Evolutionary conservation across 352 stramenopile species (phyloP), one percentile per base, ranked within the genome.

Genomic region (Pythium periplocum): DNA sequence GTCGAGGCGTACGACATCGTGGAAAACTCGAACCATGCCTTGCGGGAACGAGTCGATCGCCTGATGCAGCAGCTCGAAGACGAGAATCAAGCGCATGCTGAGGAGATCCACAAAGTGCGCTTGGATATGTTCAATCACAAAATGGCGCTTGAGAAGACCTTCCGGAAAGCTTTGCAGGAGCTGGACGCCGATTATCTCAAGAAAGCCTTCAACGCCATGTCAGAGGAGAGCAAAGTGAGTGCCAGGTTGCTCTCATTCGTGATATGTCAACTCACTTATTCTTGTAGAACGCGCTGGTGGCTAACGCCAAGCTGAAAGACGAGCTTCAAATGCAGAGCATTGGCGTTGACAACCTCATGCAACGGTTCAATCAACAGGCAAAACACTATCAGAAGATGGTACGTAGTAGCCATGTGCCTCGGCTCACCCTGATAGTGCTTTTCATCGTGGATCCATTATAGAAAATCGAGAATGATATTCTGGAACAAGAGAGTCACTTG

Each of bases 121-220:
- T 65, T 90, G 39, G 80, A 90, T 55, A 87, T 88, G 78, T 90
- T 90, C 56, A 90, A 90, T 51, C 80, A 89, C 71, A 90, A 89
- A 51, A 89, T 90, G 78, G 78, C 78, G 37, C 66, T 90, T 32
- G 80, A 90, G 59, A 87, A 90, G 73, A 88, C 80, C 1, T 90
- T 90, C 50, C 68, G 80, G 7, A 90, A 87, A 59, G 67, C 78
- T 1, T 65, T 90, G 7, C 80, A 88, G 55, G 80, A 90, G 59
- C 64, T 89, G 6, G 80, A 89, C 48, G 78, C 75, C 37, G 74
- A 90, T 36, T 89, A 90, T 40, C 69, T 90, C 26, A 86, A 90
- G 69, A 87, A 87, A 42, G 80, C 80, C 10, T 90, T 88, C 51
- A 83, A 90, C 42, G 80, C 74, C 32, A 89, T 90, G 80, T 87